Evolutionary conservation across 2,329 filamentous ascomycete species (phyloP), one percentile per base, ranked within the genome.

Genomic region (Microdochium trichocladiopsis): DNA sequence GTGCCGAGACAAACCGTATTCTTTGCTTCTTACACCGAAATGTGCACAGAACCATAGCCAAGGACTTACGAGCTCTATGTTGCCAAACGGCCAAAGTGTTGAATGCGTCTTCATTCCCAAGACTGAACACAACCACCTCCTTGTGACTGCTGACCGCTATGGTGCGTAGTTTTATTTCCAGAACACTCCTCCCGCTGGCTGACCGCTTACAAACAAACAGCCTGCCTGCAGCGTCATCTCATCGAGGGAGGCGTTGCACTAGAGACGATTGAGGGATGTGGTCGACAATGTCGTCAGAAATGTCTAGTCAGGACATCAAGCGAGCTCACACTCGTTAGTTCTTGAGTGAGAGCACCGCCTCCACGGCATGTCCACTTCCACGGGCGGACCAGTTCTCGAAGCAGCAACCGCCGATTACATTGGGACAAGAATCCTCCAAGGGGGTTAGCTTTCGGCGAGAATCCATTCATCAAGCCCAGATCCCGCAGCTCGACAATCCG

Each of bases 81-180:
- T 51, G 65, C 73, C 52, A 63, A 66, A 51, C 62, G 65, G 24
- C 65, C 66, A 49, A 65, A 70, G 51, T 59, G 18, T 68, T 16
- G 71, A 70, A 55, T 72, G 87, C 48, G 78, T 73, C 52, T 78
- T 90, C 51, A 45, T 67, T 6, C 70, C 78, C 36, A 82, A 76
- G 61, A 65, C 69, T 49, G 83, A 90, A 61, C 82, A 90, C 67
- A 76, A 84, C 49, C 66, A 66, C 49, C 72, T 90, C 55, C 73
- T 83, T 58, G 66, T 75, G 52, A 57, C 60, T 51, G 71, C 74
- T 49, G 72, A 69, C 54, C 75, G 84, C 65, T 85, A 83, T 61
- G 71, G 82, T 85, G 74, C 57, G 71, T 49, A 57, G 52, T 43
- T 23, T 24, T 14, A 31, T 21, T 31, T 28, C 41, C 45, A 14